phyloP scores from a whole-genome alignment of 75 land plant species.

The Cunninghamia lanceolata region DNA sequence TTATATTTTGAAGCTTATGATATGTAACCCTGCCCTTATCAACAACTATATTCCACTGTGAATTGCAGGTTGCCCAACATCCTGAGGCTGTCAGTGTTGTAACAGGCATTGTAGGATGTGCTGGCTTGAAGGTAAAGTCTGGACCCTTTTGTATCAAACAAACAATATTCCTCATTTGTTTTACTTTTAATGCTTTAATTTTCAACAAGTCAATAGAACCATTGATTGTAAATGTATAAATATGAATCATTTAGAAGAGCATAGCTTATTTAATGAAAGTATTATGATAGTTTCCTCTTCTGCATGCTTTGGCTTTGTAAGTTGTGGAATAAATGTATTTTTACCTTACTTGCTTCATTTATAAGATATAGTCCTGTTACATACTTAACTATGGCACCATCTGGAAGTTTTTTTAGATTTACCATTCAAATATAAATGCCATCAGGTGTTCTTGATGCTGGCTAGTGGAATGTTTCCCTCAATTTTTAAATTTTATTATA shows the following conservation, averaged over 20 bases:
- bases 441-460: background rate
- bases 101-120: conserved; percentile 98
- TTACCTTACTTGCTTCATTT: background rate
- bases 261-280: background rate
- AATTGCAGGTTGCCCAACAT: conserved; percentile 86
- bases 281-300: background rate
- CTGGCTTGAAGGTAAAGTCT: conserved; percentile 80
- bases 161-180: conserved; percentile 4
- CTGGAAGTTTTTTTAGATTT: background rate
- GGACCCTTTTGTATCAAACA: background rate
- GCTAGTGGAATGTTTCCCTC: background rate
- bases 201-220: background rate
- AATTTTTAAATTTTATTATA: background rate
- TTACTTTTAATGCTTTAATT: background rate
- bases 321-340: background rate
- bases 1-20: conserved; percentile 10
- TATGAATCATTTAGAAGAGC: background rate
- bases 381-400: background rate
- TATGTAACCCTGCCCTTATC: background rate
- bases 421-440: background rate
- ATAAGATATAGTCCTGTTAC: background rate
- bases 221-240: background rate
- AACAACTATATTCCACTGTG: background rate
- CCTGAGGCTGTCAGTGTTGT: conserved; percentile 95
- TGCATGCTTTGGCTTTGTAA: background rate